phyloP scores from a whole-genome alignment of 2,329 filamentous ascomycete genomes.

The Sphaerulina vaccinii region DNA sequence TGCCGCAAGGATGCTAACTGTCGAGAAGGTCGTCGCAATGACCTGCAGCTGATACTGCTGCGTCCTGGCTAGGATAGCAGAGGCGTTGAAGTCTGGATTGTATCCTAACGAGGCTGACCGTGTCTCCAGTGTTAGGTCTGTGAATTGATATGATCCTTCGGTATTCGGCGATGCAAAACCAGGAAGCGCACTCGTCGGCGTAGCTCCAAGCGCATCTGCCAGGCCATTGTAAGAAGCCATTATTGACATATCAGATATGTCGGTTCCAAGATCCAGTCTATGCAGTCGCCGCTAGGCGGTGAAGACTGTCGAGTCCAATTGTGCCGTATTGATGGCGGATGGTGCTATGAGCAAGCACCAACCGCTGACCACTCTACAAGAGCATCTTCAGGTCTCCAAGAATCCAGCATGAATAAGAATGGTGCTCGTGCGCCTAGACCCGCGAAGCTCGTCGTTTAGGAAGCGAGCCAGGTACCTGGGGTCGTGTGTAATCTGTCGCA shows the following conservation, averaged over 20 bases:
- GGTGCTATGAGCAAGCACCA: constrained; percentile 17
- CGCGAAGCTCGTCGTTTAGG: constrained; percentile 15
- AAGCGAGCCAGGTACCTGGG: constrained; percentile 4
- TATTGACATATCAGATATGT: not conserved
- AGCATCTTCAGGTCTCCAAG: constrained; percentile 6
- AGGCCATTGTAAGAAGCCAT: constrained; percentile 5
- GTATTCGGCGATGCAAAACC: not conserved
- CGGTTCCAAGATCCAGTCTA: not conserved
- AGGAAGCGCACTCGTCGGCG: not conserved
- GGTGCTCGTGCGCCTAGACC: constrained; percentile 8
- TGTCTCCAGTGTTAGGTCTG: not conserved
- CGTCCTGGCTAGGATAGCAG: constrained; percentile 15
- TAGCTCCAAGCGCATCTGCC: not conserved
- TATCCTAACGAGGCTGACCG: constrained; percentile 13
- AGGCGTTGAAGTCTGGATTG: constrained; percentile 24
- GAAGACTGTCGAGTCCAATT: not conserved
- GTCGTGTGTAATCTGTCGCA: constrained; percentile 7
- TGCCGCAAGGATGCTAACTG: constrained; percentile 58
- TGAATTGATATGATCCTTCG: not conserved
- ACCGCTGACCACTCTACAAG: constrained; percentile 9
- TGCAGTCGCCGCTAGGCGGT: not conserved
- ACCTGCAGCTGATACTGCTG: constrained; percentile 35
- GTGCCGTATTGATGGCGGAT: not conserved
- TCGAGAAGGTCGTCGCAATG: constrained; percentile 37
- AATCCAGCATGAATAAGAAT: not conserved